Percentiles rank a stretch among this genome's conserved stretches.
These are phyloP conservation scores for Gloeopeniophorella convolvens DNA, from an alignment of 768 basidiomycete genomes.

Conservation along the genomic window DNA sequence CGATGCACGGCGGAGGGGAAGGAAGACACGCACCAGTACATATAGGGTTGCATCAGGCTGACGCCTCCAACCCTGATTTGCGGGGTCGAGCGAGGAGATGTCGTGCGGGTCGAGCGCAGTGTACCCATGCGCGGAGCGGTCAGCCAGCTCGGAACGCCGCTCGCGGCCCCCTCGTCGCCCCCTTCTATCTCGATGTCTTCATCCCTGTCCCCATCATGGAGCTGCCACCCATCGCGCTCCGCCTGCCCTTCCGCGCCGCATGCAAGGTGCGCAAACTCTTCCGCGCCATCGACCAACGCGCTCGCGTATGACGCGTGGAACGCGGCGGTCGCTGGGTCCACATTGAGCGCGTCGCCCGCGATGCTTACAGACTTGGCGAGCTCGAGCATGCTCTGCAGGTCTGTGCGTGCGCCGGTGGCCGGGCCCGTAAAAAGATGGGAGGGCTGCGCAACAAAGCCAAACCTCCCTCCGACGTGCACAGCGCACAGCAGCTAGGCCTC, in stretches of 20 bases:
- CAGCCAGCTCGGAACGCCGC: constrained; percentile 14
- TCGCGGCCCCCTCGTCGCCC: constrained; percentile 28
- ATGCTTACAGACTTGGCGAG: no score
- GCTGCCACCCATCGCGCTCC: neutral
- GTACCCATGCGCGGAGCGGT: constrained; percentile 17
- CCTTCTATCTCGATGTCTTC: constrained; percentile 27
- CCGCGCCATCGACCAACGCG: constrained; percentile 43
- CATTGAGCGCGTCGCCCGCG: constrained; percentile 58
- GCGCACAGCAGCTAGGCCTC: constrained; percentile 23
- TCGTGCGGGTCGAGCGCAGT: constrained; percentile 33
- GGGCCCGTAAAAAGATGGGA: no score
- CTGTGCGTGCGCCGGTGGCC: no score
- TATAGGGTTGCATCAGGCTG: no score
- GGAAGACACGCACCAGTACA: no score
- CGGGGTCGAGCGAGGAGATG: constrained; percentile 35
- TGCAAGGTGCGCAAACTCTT: constrained; percentile 45
- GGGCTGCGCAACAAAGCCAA: neutral
- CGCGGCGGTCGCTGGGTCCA: constrained; percentile 50
- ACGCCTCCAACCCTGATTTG: no score
- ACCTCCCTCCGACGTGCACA: constrained; percentile 9
- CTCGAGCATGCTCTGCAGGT: no score
- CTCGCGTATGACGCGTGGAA: constrained; percentile 60
- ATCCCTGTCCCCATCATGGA: neutral
- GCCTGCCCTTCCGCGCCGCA: neutral
- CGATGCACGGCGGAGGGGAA: no score